phyloP scores from a whole-genome alignment of 2,329 filamentous ascomycete species.

The Tolypocladium pustulatum region DNA sequence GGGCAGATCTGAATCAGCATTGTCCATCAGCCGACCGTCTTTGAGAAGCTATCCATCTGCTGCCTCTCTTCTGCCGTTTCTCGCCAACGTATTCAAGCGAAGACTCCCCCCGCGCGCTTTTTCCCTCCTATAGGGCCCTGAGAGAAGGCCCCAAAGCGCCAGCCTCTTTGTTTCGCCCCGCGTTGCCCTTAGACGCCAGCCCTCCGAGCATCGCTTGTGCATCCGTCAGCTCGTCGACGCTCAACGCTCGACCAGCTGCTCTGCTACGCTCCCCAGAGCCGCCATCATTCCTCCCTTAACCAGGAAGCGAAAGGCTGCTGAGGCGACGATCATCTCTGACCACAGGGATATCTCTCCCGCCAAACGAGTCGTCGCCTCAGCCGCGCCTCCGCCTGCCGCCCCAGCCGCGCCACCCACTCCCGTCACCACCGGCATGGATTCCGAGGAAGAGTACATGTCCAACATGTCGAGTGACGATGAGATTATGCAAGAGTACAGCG shows the following conservation, averaged over 20 bases:
- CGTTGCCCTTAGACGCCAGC: not conserved
- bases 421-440: constrained; percentile 67
- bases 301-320: constrained; percentile 54
- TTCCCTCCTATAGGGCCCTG: not conserved
- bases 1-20: not conserved
- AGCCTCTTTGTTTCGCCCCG: not conserved
- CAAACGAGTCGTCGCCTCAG: constrained; percentile 49
- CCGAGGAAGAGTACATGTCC: constrained; percentile 89
- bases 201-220: not conserved
- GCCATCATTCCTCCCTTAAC: constrained; percentile 50
- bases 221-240: constrained; percentile 1
- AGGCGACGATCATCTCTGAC: constrained; percentile 46
- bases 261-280: constrained; percentile 9
- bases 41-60: not conserved
- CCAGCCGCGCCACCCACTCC: constrained; percentile 49
- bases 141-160: not conserved
- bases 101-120: not conserved
- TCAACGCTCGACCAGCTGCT: constrained; percentile 1
- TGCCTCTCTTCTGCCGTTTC: not conserved
- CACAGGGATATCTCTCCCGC: constrained; percentile 30
- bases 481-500: constrained; percentile 66
- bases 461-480: constrained; percentile 66
- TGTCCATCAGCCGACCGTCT: not conserved
- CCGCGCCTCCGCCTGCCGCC: constrained; percentile 30
- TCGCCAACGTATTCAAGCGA: not conserved